Evolutionary conservation across 306 rosid genomes (phyloP), one percentile per base, ranked within the genome.

Genomic region (Vachellia pachyceras): DNA sequence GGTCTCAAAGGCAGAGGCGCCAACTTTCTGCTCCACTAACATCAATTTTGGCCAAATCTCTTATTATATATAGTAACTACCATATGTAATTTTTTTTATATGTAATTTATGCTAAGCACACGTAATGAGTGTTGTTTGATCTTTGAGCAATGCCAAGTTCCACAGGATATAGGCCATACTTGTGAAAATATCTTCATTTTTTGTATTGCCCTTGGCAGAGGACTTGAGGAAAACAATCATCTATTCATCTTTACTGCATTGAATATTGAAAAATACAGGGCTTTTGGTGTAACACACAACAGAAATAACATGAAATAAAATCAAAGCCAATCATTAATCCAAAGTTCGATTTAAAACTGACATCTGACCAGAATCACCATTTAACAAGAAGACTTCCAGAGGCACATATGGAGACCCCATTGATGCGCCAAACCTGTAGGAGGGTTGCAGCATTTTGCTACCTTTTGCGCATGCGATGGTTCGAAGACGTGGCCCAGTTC

Each of bases 401-500:
- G 99, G 99, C 40, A 90, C 90, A 71, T 92, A 96, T 2, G 97
- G 88, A 58, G 97, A 86, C 33, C 87, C 86, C 72, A 72, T 46
- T 13, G 94, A 92, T 58, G 97, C 92, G 25, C 97, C 97, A 84
- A 96, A 90, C 87, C 97, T 87, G 77, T 84, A 90, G 17, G 97
- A 85, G 10, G 99, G 97, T 82, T 96, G 99, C 83, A 96, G 86
- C 83, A 93, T 87, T 89, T 90, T 96, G 88, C 97, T 86, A 47
- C 99, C 98, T 86, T 88, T 96, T 13, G 92, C 77, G 58, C 98
- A 96, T 45, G 66, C 70, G 84, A 96, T 92, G 1, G 93, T 90
- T 77, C 98, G 90, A 81, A 96, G 99, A 69, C 98, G 97, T 6
- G 94, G 89, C 54, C 99, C 99, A 29, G 98, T 93, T 87, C 99